Evolutionary conservation across 495 filamentous ascomycete genomes (phyloP).

Genomic region (Acidiella bohemica): DNA sequence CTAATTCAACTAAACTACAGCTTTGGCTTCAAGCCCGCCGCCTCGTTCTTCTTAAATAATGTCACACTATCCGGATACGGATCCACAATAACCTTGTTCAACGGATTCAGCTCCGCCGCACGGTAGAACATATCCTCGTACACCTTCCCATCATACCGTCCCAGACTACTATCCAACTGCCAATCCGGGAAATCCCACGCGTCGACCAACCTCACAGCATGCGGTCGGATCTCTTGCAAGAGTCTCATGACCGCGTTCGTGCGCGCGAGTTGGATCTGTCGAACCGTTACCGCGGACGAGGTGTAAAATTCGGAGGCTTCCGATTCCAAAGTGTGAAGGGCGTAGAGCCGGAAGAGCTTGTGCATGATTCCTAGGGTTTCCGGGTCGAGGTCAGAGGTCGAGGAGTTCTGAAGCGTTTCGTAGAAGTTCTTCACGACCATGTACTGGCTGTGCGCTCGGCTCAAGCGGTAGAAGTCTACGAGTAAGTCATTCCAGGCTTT

Average conservation of each 20-base stretch:
- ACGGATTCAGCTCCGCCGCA: slow-evolving; percentile 51
- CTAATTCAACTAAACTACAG: too few species aligned
- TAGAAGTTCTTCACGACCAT: slow-evolving; percentile 60
- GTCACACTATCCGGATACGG: slow-evolving; percentile 50
- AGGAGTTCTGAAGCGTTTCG: slow-evolving; percentile 43
- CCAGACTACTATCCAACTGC: slow-evolving; percentile 52
- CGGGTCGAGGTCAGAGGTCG: slow-evolving; percentile 36
- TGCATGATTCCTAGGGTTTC: slow-evolving; percentile 41
- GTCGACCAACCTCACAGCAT: slow-evolving; percentile 52
- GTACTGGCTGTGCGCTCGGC: slow-evolving; percentile 56
- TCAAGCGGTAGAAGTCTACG: slow-evolving; percentile 60
- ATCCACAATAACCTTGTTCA: slow-evolving; percentile 52
- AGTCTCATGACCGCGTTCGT: slow-evolving; percentile 49
- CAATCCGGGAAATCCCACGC: slow-evolving; percentile 57
- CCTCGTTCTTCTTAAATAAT: slow-evolving; percentile 43
- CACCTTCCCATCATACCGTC: slow-evolving; percentile 51
- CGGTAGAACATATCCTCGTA: slow-evolving; percentile 49
- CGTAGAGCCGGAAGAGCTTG: slow-evolving; percentile 52
- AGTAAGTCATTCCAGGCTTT: slow-evolving; percentile 57
- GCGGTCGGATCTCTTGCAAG: slow-evolving; percentile 51
- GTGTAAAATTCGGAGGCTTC: slow-evolving; percentile 56
- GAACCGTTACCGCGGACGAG: slow-evolving; percentile 46
- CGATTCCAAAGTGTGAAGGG: slow-evolving; percentile 51
- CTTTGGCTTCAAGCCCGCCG: slow-evolving; percentile 32
- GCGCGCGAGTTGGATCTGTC: slow-evolving; percentile 49